Base-by-base conservation (phyloP, 306 rosid genomes). In the Ormosia emarginata region DNA sequence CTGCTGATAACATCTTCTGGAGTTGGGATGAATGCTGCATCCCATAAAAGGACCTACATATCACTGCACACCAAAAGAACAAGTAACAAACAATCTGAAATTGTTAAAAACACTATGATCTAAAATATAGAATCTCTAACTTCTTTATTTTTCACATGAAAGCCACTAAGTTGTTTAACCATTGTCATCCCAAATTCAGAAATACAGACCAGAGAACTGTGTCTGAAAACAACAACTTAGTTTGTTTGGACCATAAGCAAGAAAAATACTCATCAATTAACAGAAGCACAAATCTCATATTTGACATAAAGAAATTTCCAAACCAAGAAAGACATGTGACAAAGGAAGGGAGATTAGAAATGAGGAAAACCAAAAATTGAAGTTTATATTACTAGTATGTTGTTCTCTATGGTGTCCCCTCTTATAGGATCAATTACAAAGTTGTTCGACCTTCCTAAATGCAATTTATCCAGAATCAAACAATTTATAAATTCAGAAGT, bases 271-370 rank as follows among this genome's bases (percentile, higher is more conserved):
- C 18, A 75, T 52, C 70, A 81, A 29, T 41, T 69, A 52, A 40
- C 17, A 79, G 39, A 79, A 84, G 49, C 41, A 70, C 14, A 76
- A 56, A 34, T 50, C 32, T 71, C 78, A 79, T 43, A 50, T 62
- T 17, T 53, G 44, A 13, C 18, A 7, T 8, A 52, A 41, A 58
- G 53, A 72, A 72, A 39, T 67, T 68, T 41, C 40, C 29, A 47
- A 74, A 75, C 24, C 52, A 12, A 49, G n/a, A 67, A 11, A 58
- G 61, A 32, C n/a, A n/a, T 32, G 7, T 36, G 67, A 80, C 11
- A 7, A 46, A 72, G 24, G 24, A 24, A 24, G 74, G 61, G 32
- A 76, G 68, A 72, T 58, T 49, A 78, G 15, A 62, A 78, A 32
- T n/a, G 11, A 66, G 49, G 70, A 66, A 57, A 85, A 71, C 37